Conservation (phyloP, 1,284 basidiomycete genomes). For the Rhizoctonia solani region DNA sequence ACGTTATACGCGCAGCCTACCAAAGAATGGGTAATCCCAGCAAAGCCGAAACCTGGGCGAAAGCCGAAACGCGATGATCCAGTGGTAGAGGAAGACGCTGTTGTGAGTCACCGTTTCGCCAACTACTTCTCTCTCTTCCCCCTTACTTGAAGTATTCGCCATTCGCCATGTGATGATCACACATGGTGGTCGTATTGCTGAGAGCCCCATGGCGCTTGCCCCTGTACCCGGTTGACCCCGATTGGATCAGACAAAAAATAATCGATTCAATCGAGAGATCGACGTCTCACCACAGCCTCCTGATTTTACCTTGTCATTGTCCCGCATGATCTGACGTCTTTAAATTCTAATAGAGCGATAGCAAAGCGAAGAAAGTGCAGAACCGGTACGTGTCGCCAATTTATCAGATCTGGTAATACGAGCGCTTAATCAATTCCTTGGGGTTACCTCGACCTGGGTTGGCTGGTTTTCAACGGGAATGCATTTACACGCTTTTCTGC, state of each 20-base stretch:
- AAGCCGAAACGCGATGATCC: slow-evolving; percentile 53
- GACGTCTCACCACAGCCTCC: background rate
- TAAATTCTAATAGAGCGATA: slow-evolving; percentile 13
- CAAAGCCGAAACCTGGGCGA: slow-evolving; percentile 86
- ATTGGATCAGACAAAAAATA: slow-evolving; percentile 20
- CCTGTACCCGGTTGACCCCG: slow-evolving; percentile 47
- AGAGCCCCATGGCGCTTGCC: background rate
- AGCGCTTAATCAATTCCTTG: slow-evolving; percentile 30
- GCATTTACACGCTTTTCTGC: background rate
- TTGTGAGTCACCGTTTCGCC: slow-evolving; percentile 49
- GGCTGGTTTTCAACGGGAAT: slow-evolving; percentile 35
- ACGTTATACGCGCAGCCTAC: slow-evolving; percentile 51
- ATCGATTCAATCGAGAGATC: background rate
- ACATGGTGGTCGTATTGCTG: background rate
- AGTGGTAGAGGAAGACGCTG: slow-evolving; percentile 50
- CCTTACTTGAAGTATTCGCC: slow-evolving; percentile 43
- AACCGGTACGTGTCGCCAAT: slow-evolving; percentile 60
- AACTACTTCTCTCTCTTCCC: slow-evolving; percentile 39
- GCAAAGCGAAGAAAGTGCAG: slow-evolving; percentile 49
- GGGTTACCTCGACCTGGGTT: background rate
- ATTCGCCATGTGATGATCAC: slow-evolving; percentile 52
- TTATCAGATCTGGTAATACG: slow-evolving; percentile 35
- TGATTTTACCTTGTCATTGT: background rate
- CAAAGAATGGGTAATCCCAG: slow-evolving; percentile 88
- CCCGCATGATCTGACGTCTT: background rate